A percentile compares a stretch with the other conserved stretches of the same genome.
Conservation (phyloP, 805 yeast species). For the Hanseniaspora lindneri region DNA sequence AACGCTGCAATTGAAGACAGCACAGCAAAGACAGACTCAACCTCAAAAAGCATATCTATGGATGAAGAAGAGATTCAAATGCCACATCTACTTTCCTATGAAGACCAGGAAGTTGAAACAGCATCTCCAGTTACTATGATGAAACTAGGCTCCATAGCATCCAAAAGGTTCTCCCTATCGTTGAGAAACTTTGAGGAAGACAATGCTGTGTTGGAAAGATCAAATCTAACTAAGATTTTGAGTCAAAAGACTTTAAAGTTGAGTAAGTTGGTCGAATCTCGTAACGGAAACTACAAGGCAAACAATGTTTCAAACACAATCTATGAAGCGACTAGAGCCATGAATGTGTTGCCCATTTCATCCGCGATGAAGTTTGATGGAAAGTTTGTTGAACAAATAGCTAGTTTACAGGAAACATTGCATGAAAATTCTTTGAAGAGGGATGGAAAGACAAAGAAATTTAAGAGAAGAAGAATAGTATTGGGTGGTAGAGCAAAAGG, state of each 20-base stretch:
- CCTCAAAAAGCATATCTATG: no score
- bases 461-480: slow-evolving; percentile 27
- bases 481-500: no score
- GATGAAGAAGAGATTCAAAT: slow-evolving; percentile 14
- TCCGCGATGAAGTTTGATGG: slow-evolving; percentile 20
- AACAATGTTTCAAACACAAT: not conserved
- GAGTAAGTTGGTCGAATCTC: slow-evolving; percentile 10
- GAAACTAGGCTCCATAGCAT: slow-evolving; percentile 53
- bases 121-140: slow-evolving; percentile 56
- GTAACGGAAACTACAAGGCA: not conserved
- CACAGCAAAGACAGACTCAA: no score
- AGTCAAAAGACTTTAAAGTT: slow-evolving; percentile 7
- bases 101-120: slow-evolving; percentile 29
- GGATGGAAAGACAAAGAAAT: slow-evolving; percentile 21
- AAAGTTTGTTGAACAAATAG: slow-evolving; percentile 24
- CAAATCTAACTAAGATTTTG: slow-evolving; percentile 21
- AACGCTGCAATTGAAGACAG: no score
- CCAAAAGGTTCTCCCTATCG: slow-evolving; percentile 72
- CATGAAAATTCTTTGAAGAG: slow-evolving; percentile 24
- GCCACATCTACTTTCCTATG: slow-evolving; percentile 44
- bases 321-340: not conserved
- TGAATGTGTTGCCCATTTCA: slow-evolving; percentile 8
- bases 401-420: slow-evolving; percentile 26
- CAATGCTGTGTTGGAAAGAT: slow-evolving; percentile 37
- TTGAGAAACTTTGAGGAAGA: slow-evolving; percentile 29